A percentile compares a stretch with the other conserved stretches of the same genome.
phyloP scores from a whole-genome alignment of 345 rosid genomes.

The Pistacia integerrima region DNA sequence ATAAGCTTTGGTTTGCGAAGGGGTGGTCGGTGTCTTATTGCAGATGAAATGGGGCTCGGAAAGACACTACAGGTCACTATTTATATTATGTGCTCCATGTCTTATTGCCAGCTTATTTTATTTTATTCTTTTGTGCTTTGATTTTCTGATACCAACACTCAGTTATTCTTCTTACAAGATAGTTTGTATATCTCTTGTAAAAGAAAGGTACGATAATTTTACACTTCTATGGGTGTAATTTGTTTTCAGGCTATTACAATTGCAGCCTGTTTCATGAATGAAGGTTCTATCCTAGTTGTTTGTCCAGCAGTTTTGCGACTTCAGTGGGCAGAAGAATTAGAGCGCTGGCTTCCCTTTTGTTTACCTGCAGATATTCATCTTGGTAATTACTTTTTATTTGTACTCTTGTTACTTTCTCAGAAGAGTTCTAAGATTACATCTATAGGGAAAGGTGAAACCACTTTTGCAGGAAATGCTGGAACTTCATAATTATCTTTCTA shows the following conservation, averaged over 20 bases:
- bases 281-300: conserved; percentile 86
- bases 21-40: conserved; percentile 94
- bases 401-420: not conserved
- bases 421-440: not conserved
- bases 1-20: conserved; percentile 75
- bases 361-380: conserved; percentile 92
- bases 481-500: not conserved
- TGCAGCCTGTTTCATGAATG: conserved; percentile 77
- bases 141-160: not conserved
- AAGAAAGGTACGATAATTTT: conserved; percentile 14
- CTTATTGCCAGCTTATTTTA: not conserved
- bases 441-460: not conserved
- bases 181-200: conserved; percentile 6
- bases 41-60: conserved; percentile 99
- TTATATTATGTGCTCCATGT: not conserved
- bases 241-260: conserved; percentile 82
- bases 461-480: not conserved
- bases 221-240: conserved; percentile 15
- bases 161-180: not conserved
- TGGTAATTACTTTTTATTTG: conserved; percentile 43
- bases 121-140: not conserved
- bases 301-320: conserved; percentile 92
- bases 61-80: conserved; percentile 84
- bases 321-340: conserved; percentile 96
- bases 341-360: conserved; percentile 89